Conservation (phyloP, 441 rosid genomes). For the Kokia cookei region DNA sequence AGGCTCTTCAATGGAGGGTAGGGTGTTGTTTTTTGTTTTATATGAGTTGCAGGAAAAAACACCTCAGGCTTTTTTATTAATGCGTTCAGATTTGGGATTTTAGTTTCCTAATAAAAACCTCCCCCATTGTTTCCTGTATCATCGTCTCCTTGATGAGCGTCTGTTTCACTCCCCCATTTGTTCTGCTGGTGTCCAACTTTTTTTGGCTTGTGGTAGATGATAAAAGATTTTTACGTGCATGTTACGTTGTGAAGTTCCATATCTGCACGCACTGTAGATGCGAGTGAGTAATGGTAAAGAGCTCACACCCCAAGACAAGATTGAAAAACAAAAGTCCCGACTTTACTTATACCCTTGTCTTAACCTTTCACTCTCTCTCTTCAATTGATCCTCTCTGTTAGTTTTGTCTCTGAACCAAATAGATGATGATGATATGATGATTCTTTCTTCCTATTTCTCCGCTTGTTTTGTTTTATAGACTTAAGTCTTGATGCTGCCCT, state of each 20-base stretch:
- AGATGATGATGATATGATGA: background rate
- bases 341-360: background rate
- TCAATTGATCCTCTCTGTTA: background rate
- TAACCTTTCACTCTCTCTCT: background rate
- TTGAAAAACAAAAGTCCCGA: background rate
- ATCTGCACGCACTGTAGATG: background rate
- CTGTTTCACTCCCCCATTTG: slow-evolving; percentile 20
- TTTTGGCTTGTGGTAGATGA: too few relatives aligned
- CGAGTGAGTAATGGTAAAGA: background rate
- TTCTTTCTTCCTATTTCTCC: background rate
- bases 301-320: slow-evolving; percentile 9
- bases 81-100: slow-evolving; percentile 60
- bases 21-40: background rate
- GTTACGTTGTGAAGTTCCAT: background rate
- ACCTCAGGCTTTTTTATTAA: slow-evolving; percentile 24
- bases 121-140: slow-evolving; percentile 9
- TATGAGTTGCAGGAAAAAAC: background rate
- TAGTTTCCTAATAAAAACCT: slow-evolving; percentile 59
- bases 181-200: too few relatives aligned
- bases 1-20: slow-evolving; percentile 30
- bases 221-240: background rate
- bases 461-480: too few relatives aligned
- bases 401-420: background rate
- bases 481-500: too few relatives aligned
- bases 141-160: slow-evolving; percentile 14